Evolutionary conservation across 2,329 filamentous ascomycete species (phyloP), one percentile per base, ranked within the genome.

Genomic region (Westerdykella aurantiaca): DNA sequence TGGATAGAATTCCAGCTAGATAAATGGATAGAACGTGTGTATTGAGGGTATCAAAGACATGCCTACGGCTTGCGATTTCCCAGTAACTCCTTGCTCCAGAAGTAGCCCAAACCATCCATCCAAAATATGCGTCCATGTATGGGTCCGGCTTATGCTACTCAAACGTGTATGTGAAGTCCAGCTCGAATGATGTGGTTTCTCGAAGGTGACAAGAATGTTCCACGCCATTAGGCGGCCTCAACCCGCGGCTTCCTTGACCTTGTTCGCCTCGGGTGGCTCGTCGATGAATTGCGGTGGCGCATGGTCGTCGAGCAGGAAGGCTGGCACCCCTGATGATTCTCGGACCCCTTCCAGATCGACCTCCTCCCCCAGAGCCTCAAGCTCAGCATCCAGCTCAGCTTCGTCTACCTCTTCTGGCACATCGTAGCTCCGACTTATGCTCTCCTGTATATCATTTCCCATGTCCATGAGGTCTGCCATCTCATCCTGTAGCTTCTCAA

Each of bases 401-500:
- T 98, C 93, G 66, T 97, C 91, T 17, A 98, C 89, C 67, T 97
- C 93, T 60, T 98, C 93, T 0, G 93, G 93, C 31, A 98, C 79
- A 64, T 97, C 91, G 68, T 98, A 98, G 55, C 86, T 87, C 51
- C 93, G 72, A 48, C 86, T 85, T 45, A 98, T 85, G 53, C 86
- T 90, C 72, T 97, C 93, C 71, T 98, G 89, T 47, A 98, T 98
- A 69, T 98, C 93, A 69, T 97, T 97, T 3, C 93, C 91, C 48
- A 96, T 84, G 63, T 98, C 93, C 81, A 98, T 87, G 58, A 98
- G 69, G 70, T 98, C 93, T 5, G 90, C 90, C 93, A 98, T 97
- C 72, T 98, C 91, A 66, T 98, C 93, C 78, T 98, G 91, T 77
- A 98, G 80, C 55, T 85, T 78, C 77, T 98, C 93, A 58, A 98